Percentiles rank a stretch among this genome's conserved stretches.
Conservation (phyloP, 2,329 filamentous ascomycete genomes). For the Simplicillium sp. region DNA sequence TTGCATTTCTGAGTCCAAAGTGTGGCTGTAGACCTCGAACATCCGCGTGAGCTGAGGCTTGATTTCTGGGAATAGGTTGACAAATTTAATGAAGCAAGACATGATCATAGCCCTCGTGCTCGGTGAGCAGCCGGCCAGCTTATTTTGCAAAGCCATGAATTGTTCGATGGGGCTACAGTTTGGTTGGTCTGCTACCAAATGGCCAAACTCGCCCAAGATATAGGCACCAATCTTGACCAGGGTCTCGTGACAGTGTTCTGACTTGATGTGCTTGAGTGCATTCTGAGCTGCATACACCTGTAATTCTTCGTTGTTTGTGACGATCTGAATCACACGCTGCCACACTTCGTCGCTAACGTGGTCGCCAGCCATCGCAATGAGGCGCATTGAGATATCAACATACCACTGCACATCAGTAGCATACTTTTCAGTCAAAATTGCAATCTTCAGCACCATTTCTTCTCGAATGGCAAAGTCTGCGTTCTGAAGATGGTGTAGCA, state of each 20-base stretch:
- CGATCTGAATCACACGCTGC: conserved; percentile 97
- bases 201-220: conserved; percentile 91
- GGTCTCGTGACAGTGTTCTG: conserved; percentile 91
- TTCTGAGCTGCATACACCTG: conserved; percentile 95
- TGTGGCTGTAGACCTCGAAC: conserved; percentile 88
- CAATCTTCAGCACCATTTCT: conserved; percentile 99
- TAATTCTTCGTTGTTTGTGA: conserved; percentile 97
- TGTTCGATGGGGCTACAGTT: conserved; percentile 96
- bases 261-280: conserved; percentile 84
- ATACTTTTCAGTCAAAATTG: conserved; percentile 96
- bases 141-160: conserved; percentile 82
- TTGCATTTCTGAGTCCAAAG: conserved; percentile 88
- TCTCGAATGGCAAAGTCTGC: conserved; percentile 97
- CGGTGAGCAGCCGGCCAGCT: conserved; percentile 81
- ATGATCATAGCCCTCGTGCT: conserved; percentile 88
- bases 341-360: conserved; percentile 99
- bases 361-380: conserved; percentile 94
- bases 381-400: conserved; percentile 88
- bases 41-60: conserved; percentile 88
- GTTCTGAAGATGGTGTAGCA: conserved; percentile 88
- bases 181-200: conserved; percentile 85
- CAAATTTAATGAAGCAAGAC: conserved; percentile 93
- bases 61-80: conserved; percentile 97
- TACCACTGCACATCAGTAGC: conserved; percentile 99
- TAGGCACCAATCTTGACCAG: conserved; percentile 97